Base-by-base conservation (phyloP, 306 rosid species). In the Lotus japonicus region DNA sequence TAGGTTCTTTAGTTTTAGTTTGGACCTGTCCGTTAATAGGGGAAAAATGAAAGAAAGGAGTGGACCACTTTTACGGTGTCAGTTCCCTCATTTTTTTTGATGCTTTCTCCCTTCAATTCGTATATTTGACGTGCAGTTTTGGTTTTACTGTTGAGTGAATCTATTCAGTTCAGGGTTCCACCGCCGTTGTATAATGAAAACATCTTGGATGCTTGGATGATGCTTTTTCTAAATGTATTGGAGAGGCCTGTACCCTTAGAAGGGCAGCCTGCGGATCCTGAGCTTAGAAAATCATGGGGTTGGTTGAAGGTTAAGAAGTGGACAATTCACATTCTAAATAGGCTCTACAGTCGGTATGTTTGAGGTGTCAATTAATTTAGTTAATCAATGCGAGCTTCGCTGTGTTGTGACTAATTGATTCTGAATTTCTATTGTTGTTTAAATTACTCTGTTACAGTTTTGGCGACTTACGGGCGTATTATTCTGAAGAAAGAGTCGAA, bases 281-380 rank as follows among this genome's bases (percentile, higher is more conserved):
- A 94, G 49, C 81, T 80, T 63, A 79, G 94, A 75, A 94, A 94
- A 77, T 73, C 97, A 66, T 94, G 98, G 98, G 98, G 89, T 21
- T 90, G 98, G 98, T 94, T 97, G 98, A 94, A 94, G 87, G 98
- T 90, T 83, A 94, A 90, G 89, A 94, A 94, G 75, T 90, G 98
- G 98, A 94, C 98, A 7, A 91, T 90, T 66, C 98, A 88, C 71
- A 94, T 94, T 75, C 71, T 94, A 53, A 90, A 94, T 75, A 80
- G 98, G 82, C 85, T 94, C 63, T 94, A 84, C 78, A 94, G 96
- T 49, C 89, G 98, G 98, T 90, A 80, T 64, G 70, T 59, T 59
- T 73, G 15, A 61, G 38, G 28, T 31, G 26, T 57, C 12, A 54
- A 50, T 59, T 21, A 9, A 16, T 9, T 51, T 43, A 55, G 15